Base-by-base conservation (phyloP, 2,329 filamentous ascomycete genomes). In the Hypomyces perniciosus region DNA sequence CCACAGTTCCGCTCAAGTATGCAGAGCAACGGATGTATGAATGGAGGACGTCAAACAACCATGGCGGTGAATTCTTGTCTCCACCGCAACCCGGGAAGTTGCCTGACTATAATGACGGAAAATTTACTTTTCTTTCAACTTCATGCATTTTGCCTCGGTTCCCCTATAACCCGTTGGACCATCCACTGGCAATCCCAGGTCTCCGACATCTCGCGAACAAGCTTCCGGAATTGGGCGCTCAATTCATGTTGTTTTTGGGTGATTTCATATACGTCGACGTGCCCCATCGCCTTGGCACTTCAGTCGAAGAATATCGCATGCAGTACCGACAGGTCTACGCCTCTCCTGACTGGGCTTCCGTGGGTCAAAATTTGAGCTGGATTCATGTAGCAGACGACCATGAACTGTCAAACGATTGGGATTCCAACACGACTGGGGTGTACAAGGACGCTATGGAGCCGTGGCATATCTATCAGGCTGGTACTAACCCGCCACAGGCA, bases 331-430 rank as follows among this genome's bases (percentile, higher is more conserved):
- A 95, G 60, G 85, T 96, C n/a, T 99, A 99, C 63, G 86, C 89
- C 0, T 96, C 91, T 2, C 92, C 92, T 0, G 92, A 96, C 57
- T 99, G 93, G 93, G 75, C 80, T 1, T 73, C 82, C 1, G 83
- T 88, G 8, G 83, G 83, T 1, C 77, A 86, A 58, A 84, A 90
- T 50, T 74, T 97, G n/a, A 95, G 91, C 60, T 99, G 93, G 93
- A 89, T 97, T 41, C 93, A 99, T 63, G 91, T 95, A 2, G 80
- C 96, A 6, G 93, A 99, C 63, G 93, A 99, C 65, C 93, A 99
- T 62, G 93, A 99, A 65, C 20, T 20, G 3, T 20, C 20, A 20
- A 79, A 80, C 4, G 96, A 97, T 60, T 92, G 91, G 90, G 83
- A 86, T 53, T 76, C 79, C 13, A 93, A 92, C 64, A 85, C 81